Percentiles rank a stretch among this genome's conserved stretches.
Evolutionary conservation across 768 basidiomycete genomes (phyloP).

Genomic region (Sistotremastrum suecicum): DNA sequence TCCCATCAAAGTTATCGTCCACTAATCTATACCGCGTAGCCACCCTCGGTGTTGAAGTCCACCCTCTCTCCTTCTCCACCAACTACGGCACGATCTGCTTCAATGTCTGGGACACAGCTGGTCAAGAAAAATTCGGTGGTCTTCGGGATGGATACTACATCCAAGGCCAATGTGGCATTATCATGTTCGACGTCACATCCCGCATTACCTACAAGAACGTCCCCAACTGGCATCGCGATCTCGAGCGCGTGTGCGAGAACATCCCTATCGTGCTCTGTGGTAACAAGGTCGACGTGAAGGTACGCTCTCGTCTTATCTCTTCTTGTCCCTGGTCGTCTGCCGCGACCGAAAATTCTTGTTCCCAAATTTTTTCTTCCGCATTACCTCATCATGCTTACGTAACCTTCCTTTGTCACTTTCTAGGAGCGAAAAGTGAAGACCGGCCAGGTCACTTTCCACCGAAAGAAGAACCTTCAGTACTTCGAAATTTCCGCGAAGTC

Average conservation of each 20-base stretch:
- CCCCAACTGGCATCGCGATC: slow-evolving; percentile 99
- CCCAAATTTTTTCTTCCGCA: background rate
- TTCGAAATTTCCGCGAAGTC: slow-evolving; percentile 99
- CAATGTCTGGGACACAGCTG: slow-evolving; percentile 99
- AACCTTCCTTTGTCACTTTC: slow-evolving; percentile 3
- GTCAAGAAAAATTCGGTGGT: slow-evolving; percentile 99
- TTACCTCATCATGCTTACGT: background rate
- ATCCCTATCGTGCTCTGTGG: slow-evolving; percentile 99
- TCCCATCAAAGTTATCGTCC: too few species aligned
- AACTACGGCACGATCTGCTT: slow-evolving; percentile 99
- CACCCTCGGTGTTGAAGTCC: slow-evolving; percentile 98
- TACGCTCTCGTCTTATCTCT: slow-evolving; percentile 20
- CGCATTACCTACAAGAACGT: slow-evolving; percentile 99
- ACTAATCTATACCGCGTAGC: slow-evolving; percentile 25
- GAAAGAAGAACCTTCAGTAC: slow-evolving; percentile 99
- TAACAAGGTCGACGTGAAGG: slow-evolving; percentile 99
- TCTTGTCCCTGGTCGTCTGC: background rate
- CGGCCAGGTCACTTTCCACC: slow-evolving; percentile 95
- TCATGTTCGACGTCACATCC: slow-evolving; percentile 99
- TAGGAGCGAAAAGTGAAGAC: slow-evolving; percentile 99
- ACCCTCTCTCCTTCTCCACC: slow-evolving; percentile 90
- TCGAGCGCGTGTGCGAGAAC: slow-evolving; percentile 99
- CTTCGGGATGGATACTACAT: slow-evolving; percentile 95
- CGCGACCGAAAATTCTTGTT: slow-evolving; percentile 1
- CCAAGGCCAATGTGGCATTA: slow-evolving; percentile 98